Base-by-base conservation (phyloP, 805 yeast genomes). In the Suhomyces vadensis region DNA sequence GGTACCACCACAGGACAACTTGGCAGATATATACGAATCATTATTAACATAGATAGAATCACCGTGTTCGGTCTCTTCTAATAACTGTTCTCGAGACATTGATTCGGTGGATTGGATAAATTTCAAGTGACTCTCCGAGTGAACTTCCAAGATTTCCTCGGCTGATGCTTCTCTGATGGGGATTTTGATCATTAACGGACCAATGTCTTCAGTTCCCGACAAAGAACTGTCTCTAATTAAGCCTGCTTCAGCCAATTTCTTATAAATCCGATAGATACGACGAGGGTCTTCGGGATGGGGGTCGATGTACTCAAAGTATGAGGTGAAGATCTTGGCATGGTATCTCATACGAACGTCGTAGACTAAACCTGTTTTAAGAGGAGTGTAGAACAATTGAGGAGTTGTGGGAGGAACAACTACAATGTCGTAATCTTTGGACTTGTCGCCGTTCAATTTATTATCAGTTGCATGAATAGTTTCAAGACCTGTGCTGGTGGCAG, bases 261-360 rank as follows among this genome's bases (percentile, higher is more conserved):
- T 90, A 70, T 94, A 94, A 37, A 94, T 87, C 44, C 98, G 77
- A 66, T 91, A 94, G 27, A 92, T 91, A 54, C 99, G 81, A 50
- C 99, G 77, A 8, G 99, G 99, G 60, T 94, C 99, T 63, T 94
- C 99, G 4, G 99, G 99, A 61, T 94, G 99, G 2, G 98, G 99
- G 60, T 94, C 99, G 41, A 92, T 88, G 65, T 92, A 92, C 63
- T 92, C 97, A 56, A 81, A 87, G 54, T 92, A 88, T 1, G 94
- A 85, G 3, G 96, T 88, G 67, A 87, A 91, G 42, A 94, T 84
- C 60, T 90, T 88, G 31, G 97, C 96, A 63, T 94, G 99, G 64
- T 92, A 94, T 49, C 99, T 77, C 98, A 94, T 94, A 50, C 98
- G 76, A 16, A 90, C 97, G 63, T 94, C 99, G 65, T 94, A 94